phyloP scores from a whole-genome alignment of 257 asterid genomes.

The Primulina eburnea region DNA sequence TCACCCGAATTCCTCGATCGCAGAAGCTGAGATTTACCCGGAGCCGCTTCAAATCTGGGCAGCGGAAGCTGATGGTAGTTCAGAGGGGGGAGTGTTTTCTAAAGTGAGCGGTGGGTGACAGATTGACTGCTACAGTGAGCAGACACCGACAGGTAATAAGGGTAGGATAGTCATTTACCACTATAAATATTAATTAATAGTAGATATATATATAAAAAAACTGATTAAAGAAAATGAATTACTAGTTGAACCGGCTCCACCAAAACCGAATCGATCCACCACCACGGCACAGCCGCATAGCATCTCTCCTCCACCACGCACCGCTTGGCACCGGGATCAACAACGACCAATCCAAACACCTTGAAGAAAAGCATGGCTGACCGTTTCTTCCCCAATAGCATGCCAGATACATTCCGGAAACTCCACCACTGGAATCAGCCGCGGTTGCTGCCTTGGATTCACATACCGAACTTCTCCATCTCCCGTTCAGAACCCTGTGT shows the following conservation, averaged over 20 bases:
- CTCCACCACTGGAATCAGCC: too few relatives aligned
- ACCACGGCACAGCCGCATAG: neutral
- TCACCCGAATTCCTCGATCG: slow-evolving; percentile 24
- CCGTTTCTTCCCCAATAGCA: too few relatives aligned
- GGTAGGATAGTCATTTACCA: neutral
- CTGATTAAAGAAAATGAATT: too few relatives aligned
- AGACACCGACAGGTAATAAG: neutral
- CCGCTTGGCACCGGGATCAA: neutral
- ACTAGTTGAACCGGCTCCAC: too few relatives aligned
- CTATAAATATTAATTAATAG: too few relatives aligned
- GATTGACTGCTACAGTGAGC: neutral
- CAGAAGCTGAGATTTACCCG: neutral
- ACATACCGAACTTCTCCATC: too few relatives aligned
- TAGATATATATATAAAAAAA: too few relatives aligned
- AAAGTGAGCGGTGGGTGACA: neutral
- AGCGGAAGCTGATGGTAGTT: neutral
- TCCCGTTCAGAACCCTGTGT: too few relatives aligned
- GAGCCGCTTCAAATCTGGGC: neutral
- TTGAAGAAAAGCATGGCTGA: slow-evolving; percentile 41
- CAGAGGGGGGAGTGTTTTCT: neutral
- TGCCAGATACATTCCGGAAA: too few relatives aligned
- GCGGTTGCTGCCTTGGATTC: too few relatives aligned
- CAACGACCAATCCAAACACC: neutral
- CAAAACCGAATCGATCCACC: too few relatives aligned
- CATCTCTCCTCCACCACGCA: neutral